Percentiles rank a stretch among this genome's conserved stretches.
Evolutionary conservation across 1,139 yeast species (phyloP).

Genomic region (Protomyces arabidopsidicola): DNA sequence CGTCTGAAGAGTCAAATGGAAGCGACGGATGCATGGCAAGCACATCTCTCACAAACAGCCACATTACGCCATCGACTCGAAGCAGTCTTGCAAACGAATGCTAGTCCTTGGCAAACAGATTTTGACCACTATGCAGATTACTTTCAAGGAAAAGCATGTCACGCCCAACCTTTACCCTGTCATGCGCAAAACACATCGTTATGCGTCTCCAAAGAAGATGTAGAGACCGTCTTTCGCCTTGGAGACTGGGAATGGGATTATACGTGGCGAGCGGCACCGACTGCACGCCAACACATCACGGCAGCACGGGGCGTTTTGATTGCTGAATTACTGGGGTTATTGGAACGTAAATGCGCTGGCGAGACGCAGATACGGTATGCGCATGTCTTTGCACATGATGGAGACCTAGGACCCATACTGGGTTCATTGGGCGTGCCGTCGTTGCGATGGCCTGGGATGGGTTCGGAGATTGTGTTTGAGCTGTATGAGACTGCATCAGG

Average conservation of each 20-base stretch:
- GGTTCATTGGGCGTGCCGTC: slow-evolving; percentile 40
- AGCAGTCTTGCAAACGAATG: not conserved
- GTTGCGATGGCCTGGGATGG: slow-evolving; percentile 48
- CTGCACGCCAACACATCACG: slow-evolving; percentile 40
- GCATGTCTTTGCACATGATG: slow-evolving; percentile 46
- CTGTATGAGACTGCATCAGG: slow-evolving; percentile 38
- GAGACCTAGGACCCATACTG: slow-evolving; percentile 42
- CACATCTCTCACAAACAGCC: not conserved
- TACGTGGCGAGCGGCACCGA: slow-evolving; percentile 38
- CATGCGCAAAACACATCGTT: slow-evolving; percentile 34
- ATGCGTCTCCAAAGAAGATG: slow-evolving; percentile 37
- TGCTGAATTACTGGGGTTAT: slow-evolving; percentile 39
- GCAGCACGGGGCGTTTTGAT: slow-evolving; percentile 41
- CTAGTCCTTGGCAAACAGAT: slow-evolving; percentile 36
- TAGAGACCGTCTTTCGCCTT: slow-evolving; percentile 42
- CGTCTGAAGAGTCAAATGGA: not conserved
- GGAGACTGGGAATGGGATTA: slow-evolving; percentile 46
- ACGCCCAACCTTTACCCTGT: slow-evolving; percentile 39
- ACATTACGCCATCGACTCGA: not conserved
- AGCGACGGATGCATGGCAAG: not conserved
- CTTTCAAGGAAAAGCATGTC: slow-evolving; percentile 42
- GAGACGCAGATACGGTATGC: slow-evolving; percentile 37
- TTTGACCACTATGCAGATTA: slow-evolving; percentile 46
- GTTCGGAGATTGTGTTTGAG: slow-evolving; percentile 44
- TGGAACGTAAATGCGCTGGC: slow-evolving; percentile 37